These are phyloP conservation scores for Annulohypoxylon truncatum DNA, from an alignment of 2,329 filamentous ascomycete genomes.

Conservation along the genomic window DNA sequence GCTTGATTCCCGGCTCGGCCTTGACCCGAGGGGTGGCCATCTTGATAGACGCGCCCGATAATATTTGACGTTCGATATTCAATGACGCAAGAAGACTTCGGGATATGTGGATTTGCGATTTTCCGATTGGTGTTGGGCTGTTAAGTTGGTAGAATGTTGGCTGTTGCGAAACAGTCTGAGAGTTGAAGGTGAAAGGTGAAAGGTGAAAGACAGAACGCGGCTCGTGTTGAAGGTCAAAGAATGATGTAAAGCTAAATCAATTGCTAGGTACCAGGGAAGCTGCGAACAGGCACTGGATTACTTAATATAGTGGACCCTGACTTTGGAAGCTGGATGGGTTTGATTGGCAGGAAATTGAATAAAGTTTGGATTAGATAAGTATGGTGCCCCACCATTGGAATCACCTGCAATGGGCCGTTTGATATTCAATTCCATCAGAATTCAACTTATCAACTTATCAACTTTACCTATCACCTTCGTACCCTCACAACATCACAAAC, in stretches of 20 bases:
- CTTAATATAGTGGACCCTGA: background rate
- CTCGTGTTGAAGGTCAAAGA: conserved; percentile 27
- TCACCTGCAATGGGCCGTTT: background rate
- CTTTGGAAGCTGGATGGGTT: background rate
- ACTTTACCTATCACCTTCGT: background rate
- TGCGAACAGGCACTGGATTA: conserved; percentile 12
- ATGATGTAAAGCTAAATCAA: conserved; percentile 26
- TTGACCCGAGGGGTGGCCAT: conserved; percentile 47
- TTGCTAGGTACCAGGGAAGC: background rate
- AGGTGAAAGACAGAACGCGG: conserved; percentile 6
- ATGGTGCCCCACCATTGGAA: conserved; percentile 11
- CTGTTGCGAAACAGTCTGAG: conserved; percentile 13
- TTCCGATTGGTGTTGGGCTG: conserved; percentile 6
- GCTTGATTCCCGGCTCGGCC: conserved; percentile 42
- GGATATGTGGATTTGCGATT: background rate
- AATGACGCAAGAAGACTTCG: background rate
- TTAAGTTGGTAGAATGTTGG: background rate
- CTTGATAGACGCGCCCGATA: conserved; percentile 25
- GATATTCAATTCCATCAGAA: conserved; percentile 9
- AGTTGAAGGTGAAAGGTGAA: background rate
- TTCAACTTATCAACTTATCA: conserved; percentile 9
- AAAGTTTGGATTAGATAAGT: conserved; percentile 33
- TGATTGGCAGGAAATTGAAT: background rate
- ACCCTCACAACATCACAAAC: background rate
- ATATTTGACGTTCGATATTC: background rate